Percentiles rank a stretch among this genome's conserved stretches.
These are phyloP conservation scores for Boletellus deceptivus DNA, from an alignment of 1,284 basidiomycete genomes.

Conservation along the genomic window DNA sequence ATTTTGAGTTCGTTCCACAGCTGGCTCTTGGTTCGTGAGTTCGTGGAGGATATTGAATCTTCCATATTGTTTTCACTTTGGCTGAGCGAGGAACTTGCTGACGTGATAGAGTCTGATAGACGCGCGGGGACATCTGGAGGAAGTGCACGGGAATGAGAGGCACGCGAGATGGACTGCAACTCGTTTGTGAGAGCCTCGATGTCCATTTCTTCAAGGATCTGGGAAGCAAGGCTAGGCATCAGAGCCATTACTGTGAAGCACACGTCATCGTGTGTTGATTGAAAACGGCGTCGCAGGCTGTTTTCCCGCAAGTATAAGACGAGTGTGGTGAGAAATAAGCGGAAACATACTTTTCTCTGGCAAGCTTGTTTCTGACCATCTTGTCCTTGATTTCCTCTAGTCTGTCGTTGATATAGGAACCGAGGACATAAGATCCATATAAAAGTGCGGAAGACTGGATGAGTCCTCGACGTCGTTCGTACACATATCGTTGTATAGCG, in stretches of 20 bases:
- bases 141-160: slow-evolving; percentile 24
- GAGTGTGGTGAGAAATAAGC: slow-evolving; percentile 1
- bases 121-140: slow-evolving; percentile 12
- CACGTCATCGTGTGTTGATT: slow-evolving; percentile 80
- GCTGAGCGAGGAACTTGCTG: slow-evolving; percentile 38
- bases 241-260: slow-evolving; percentile 81
- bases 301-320: slow-evolving; percentile 2
- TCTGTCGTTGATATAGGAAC: slow-evolving; percentile 61
- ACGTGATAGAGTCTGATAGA: slow-evolving; percentile 41
- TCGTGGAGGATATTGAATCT: slow-evolving; percentile 18
- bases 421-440: slow-evolving; percentile 69
- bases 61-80: slow-evolving; percentile 7
- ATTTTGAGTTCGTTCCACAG: slow-evolving; percentile 85
- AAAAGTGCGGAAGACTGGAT: slow-evolving; percentile 44
- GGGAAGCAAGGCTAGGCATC: slow-evolving; percentile 71
- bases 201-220: slow-evolving; percentile 76
- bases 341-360: slow-evolving; percentile 70
- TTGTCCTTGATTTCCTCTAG: slow-evolving; percentile 71
- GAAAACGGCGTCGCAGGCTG: slow-evolving; percentile 76
- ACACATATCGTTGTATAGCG: slow-evolving; percentile 44
- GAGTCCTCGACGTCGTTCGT: slow-evolving; percentile 48
- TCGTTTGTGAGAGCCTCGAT: slow-evolving; percentile 78
- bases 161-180: slow-evolving; percentile 43
- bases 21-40: slow-evolving; percentile 57
- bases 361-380: slow-evolving; percentile 61